Evolutionary conservation across 441 rosid genomes (phyloP).

Genomic region (Theobroma grandiflorum): DNA sequence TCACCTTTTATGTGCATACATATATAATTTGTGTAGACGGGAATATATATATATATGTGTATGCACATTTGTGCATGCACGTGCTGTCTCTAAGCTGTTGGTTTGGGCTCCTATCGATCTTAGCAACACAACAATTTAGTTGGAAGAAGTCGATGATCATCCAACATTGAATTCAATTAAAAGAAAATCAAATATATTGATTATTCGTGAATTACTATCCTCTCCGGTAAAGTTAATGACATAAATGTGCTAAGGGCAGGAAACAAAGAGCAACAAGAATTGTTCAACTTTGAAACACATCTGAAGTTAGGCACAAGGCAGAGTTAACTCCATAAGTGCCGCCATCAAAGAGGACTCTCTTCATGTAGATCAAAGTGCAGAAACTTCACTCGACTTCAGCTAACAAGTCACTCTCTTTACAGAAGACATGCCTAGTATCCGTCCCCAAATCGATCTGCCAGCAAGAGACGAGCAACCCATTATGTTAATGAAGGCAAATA

Average conservation of each 20-base stretch:
- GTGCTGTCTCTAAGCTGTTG: too few relatives aligned
- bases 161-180: neutral
- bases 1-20: too few relatives aligned
- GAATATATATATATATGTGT: too few relatives aligned
- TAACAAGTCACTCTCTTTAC: conserved; percentile 78
- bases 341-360: neutral
- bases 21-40: too few relatives aligned
- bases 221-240: neutral
- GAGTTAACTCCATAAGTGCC: neutral
- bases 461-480: neutral
- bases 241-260: neutral
- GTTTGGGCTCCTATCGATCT: too few relatives aligned
- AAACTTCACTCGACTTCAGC: conserved; percentile 71
- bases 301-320: neutral
- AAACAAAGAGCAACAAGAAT: neutral
- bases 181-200: neutral
- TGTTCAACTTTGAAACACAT: neutral
- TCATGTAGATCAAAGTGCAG: neutral
- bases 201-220: neutral
- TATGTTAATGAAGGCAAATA: neutral
- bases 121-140: too few relatives aligned
- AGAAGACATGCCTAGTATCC: conserved; percentile 77
- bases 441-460: conserved; percentile 84
- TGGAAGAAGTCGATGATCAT: neutral
- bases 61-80: too few relatives aligned